Evolutionary conservation across 192 early-diverging fungal genomes (phyloP), one percentile per base, ranked within the genome.

Genomic region (Paraglomus occultum): DNA sequence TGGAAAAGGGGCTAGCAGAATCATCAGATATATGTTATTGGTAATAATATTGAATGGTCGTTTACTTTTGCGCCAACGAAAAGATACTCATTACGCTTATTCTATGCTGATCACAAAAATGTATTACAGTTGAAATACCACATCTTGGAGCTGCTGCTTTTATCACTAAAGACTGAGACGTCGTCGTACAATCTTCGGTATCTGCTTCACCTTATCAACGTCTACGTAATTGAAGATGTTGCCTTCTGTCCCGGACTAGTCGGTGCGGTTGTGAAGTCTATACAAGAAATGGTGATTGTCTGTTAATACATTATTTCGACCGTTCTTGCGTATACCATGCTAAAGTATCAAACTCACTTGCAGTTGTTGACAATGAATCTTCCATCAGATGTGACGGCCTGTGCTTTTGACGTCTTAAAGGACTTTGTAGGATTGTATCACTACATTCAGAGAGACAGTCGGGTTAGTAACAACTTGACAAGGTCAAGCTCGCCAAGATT

Each of bases 211-310:
- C 59, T 92, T 2, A 82, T 92, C 52, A 79, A 82, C 23, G 87
- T 87, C 42, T 93, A 91, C 73, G 86, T 85, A 0, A 77, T 84
- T 42, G 90, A 94, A 60, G 92, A 94, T 80, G 87, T 86, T 1
- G 76, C 85, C 5, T 89, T 89, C 44, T 88, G 88, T 61, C 89
- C 89, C 46, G 89, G 90, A 12, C 71, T 92, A 39, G 84, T 88
- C 11, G 83, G 82, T 10, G 78, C 87, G 0, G 85, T 91, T 23
- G 87, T 92, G 20, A 83, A 87, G 43, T 72, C 77, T 2, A 90
- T 94, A 44, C 88, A 89, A 75, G 91, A 92, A 59, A 93, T 87
- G 88, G 88, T 92, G 83, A 3, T 23, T 31, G 31, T 31, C 38
- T 18, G 6, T 5, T 15, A 51, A 51, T 51, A n/a, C 12, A n/a